Base-by-base conservation (phyloP, 768 basidiomycete species). In the Coprinopsis marcescibilis region DNA sequence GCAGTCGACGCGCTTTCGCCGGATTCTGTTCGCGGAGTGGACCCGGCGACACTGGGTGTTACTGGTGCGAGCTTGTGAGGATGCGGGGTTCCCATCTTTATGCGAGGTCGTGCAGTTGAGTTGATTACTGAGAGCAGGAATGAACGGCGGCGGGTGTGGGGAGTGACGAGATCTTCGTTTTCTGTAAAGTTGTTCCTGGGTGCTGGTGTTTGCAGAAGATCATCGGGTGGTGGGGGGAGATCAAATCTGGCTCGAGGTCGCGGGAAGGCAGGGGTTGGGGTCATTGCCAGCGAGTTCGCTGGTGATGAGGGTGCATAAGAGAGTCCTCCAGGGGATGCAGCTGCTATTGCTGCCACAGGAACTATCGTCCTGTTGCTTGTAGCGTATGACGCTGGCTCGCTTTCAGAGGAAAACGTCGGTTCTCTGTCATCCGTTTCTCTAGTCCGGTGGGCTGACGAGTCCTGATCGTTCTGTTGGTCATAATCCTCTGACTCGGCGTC, bases 61-160 rank as follows among this genome's bases (percentile, higher is more conserved):
- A 63, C 67, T 24, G 48, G 48, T 6, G 67, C 60, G 46, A 52
- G 34, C 4, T 64, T 56, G 33, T 69, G 68, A 1, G 80, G 77
- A 64, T 83, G 75, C 30, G 86, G 80, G 12, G 88, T 80, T 17
- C 78, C 72, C 55, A 77, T 62, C 57, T 76, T 73, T 58, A 90
- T 69, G 7, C 83, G 77, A 0, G 89, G 87, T 25, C 88, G 81
- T 3, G 85, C 69, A 1, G 83, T 88, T 4, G 89, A 89, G 57
- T 89, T 85, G 59, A 93, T 85, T 6, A 92, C 84, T 7, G 81
- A 81, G 30, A 93, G 75, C 11, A 93, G 75, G 67, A 93, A 91
- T 1, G 86, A 89, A 13, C 81, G 79, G 32, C 86, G 80, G 50
- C 85, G 81, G 11, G 81, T 77, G 52, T 76, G 71, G 2, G 87